phyloP scores from a whole-genome alignment of 2,329 filamentous ascomycete genomes.

The Colletotrichum aenigma region DNA sequence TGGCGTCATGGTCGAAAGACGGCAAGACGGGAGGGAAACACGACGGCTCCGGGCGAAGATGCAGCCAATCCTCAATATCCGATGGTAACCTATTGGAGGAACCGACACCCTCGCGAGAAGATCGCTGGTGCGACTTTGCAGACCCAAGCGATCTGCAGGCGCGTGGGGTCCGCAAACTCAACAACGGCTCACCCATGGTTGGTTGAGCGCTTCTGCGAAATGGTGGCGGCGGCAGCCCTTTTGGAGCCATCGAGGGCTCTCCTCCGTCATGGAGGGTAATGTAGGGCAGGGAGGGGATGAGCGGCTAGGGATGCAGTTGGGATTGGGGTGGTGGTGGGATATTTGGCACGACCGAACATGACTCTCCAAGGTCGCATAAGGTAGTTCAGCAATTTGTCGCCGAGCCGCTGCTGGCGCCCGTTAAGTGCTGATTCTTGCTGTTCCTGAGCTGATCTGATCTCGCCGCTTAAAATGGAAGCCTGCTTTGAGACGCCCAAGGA shows the following conservation, averaged over 20 bases:
- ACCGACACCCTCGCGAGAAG: not conserved
- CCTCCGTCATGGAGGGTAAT: not conserved
- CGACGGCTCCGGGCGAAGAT: not conserved
- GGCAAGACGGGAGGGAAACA: not conserved
- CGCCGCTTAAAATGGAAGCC: not conserved
- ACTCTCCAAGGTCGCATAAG: not conserved
- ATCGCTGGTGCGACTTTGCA: slow-evolving; percentile 1
- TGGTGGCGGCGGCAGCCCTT: not conserved
- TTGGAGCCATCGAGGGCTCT: not conserved
- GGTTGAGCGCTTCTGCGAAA: not conserved
- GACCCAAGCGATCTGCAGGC: slow-evolving; percentile 11
- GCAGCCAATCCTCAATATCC: not conserved
- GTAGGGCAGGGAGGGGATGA: not conserved
- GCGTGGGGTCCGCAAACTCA: slow-evolving; percentile 1
- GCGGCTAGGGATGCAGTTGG: not conserved
- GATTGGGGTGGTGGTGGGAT: not conserved
- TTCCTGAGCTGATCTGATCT: not conserved
- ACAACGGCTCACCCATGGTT: slow-evolving; percentile 7
- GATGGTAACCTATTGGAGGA: slow-evolving; percentile 6
- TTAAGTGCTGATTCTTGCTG: slow-evolving; percentile 6
- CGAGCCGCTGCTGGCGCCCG: slow-evolving; percentile 16
- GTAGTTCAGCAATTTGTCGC: not conserved
- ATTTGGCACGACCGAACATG: not conserved
- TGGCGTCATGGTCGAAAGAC: not conserved
- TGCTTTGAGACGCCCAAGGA: not conserved